Evolutionary conservation across 352 stramenopile genomes (phyloP).

Genomic region (Phytophthora syringae): DNA sequence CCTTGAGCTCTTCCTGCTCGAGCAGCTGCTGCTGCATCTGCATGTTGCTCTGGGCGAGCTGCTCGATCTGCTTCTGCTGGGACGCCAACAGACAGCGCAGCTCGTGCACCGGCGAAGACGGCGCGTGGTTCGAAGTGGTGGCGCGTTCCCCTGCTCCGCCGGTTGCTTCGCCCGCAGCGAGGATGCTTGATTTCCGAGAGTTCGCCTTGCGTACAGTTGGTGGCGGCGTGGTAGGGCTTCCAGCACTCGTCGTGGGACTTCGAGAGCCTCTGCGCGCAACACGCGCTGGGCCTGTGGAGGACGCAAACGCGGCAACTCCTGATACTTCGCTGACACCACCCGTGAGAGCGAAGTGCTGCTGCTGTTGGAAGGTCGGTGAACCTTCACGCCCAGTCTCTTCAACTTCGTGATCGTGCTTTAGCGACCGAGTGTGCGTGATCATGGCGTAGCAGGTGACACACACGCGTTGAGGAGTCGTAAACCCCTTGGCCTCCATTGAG

Average conservation of each 20-base stretch:
- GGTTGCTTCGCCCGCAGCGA: slow-evolving; percentile 44
- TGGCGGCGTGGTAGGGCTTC: slow-evolving; percentile 24
- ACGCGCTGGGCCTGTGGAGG: slow-evolving; percentile 6
- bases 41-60: slow-evolving; percentile 77
- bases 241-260: slow-evolving; percentile 23
- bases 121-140: slow-evolving; percentile 29
- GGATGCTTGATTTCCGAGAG: slow-evolving; percentile 25
- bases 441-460: slow-evolving; percentile 80
- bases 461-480: slow-evolving; percentile 78
- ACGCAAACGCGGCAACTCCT: slow-evolving; percentile 19
- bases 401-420: slow-evolving; percentile 46
- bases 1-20: slow-evolving; percentile 82
- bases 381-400: slow-evolving; percentile 30
- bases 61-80: slow-evolving; percentile 79
- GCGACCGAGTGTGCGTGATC: slow-evolving; percentile 57
- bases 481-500: slow-evolving; percentile 69
- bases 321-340: slow-evolving; percentile 6
- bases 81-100: slow-evolving; percentile 54
- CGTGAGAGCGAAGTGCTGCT: slow-evolving; percentile 38
- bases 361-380: slow-evolving; percentile 36
- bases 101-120: slow-evolving; percentile 56
- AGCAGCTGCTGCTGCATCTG: slow-evolving; percentile 84
- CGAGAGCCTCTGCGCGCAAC: slow-evolving; percentile 14
- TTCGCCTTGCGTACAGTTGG: slow-evolving; percentile 11
- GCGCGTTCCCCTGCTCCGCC: slow-evolving; percentile 38